These are phyloP conservation scores for Lophium mytilinum DNA, from an alignment of 495 filamentous ascomycete genomes.

Conservation along the genomic window DNA sequence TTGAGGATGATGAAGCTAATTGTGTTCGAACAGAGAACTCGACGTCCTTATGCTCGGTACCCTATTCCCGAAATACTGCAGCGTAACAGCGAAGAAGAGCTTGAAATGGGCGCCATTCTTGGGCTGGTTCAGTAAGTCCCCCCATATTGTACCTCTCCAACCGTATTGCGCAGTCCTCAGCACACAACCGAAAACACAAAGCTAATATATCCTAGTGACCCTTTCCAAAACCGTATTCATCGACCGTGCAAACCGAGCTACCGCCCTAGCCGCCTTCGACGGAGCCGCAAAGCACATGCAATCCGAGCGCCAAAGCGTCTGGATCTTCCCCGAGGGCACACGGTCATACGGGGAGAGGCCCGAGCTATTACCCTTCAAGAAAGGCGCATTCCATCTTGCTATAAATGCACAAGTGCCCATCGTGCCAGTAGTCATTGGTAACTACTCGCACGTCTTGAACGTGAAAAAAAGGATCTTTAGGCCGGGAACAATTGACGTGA, in stretches of 20 bases:
- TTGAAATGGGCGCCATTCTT: slow-evolving; percentile 76
- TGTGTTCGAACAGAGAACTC: slow-evolving; percentile 48
- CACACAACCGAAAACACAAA: background rate
- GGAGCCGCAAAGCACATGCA: slow-evolving; percentile 74
- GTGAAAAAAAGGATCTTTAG: slow-evolving; percentile 61
- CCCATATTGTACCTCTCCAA: background rate
- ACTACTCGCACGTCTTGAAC: slow-evolving; percentile 78
- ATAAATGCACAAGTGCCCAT: slow-evolving; percentile 90
- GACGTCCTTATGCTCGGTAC: slow-evolving; percentile 84
- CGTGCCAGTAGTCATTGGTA: slow-evolving; percentile 77
- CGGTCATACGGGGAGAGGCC: slow-evolving; percentile 78
- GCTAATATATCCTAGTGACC: slow-evolving; percentile 43
- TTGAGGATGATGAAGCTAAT: slow-evolving; percentile 7
- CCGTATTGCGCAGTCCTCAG: background rate
- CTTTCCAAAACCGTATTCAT: slow-evolving; percentile 89
- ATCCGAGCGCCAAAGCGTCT: slow-evolving; percentile 70
- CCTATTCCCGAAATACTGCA: slow-evolving; percentile 85
- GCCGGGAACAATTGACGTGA: slow-evolving; percentile 68
- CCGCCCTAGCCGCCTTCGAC: slow-evolving; percentile 78
- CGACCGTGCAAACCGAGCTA: slow-evolving; percentile 72
- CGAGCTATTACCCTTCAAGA: slow-evolving; percentile 84
- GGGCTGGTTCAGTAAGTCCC: slow-evolving; percentile 74
- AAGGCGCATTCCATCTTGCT: slow-evolving; percentile 94
- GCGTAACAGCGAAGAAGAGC: slow-evolving; percentile 85
- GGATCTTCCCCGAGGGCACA: slow-evolving; percentile 80